Evolutionary conservation across 2,329 filamentous ascomycete genomes (phyloP).

Genomic region (Zasmidium citrigriseum): DNA sequence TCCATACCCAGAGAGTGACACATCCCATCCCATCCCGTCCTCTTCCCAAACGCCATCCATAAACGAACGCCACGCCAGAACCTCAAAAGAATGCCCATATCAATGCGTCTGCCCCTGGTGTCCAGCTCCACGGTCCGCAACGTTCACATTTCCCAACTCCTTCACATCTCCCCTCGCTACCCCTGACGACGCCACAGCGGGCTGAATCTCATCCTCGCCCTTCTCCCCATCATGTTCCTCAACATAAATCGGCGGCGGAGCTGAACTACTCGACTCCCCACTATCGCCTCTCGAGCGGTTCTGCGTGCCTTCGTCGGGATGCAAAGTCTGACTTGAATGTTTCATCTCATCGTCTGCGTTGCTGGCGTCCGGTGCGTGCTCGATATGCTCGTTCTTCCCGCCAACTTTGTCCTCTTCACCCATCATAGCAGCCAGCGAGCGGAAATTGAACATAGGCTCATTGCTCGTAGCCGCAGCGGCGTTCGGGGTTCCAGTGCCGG

Average conservation of each 20-base stretch:
- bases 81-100: background rate
- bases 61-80: background rate
- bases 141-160: slow-evolving; percentile 24
- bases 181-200: slow-evolving; percentile 11
- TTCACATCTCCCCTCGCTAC: slow-evolving; percentile 22
- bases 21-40: background rate
- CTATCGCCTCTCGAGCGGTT: slow-evolving; percentile 31
- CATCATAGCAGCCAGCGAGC: slow-evolving; percentile 82
- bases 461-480: slow-evolving; percentile 50
- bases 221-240: slow-evolving; percentile 17
- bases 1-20: background rate
- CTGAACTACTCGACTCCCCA: slow-evolving; percentile 27
- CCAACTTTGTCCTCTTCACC: slow-evolving; percentile 60
- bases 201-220: slow-evolving; percentile 23
- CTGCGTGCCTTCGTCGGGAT: slow-evolving; percentile 5
- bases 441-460: slow-evolving; percentile 91
- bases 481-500: slow-evolving; percentile 40
- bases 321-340: slow-evolving; percentile 18
- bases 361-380: slow-evolving; percentile 31
- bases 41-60: too few species aligned
- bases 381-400: slow-evolving; percentile 41
- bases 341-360: slow-evolving; percentile 23
- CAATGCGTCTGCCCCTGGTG: background rate
- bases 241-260: slow-evolving; percentile 28
- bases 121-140: slow-evolving; percentile 13